These are phyloP conservation scores for Botrytis galanthina DNA, from an alignment of 2,329 filamentous ascomycete genomes.

Conservation along the genomic window DNA sequence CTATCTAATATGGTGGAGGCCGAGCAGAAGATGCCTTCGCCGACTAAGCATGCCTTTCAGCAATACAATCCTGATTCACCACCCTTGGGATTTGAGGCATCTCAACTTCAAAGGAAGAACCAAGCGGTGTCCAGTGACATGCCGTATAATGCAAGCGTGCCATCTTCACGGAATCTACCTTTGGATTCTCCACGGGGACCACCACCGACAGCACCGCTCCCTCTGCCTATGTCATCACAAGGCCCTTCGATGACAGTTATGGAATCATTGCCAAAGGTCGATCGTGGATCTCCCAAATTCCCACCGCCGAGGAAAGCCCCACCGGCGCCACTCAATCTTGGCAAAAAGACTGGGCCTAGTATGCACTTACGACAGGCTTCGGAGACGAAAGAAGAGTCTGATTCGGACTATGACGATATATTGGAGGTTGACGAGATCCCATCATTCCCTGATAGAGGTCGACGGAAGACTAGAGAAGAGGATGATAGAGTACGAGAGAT, in stretches of 20 bases:
- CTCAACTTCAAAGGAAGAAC: slow-evolving; percentile 44
- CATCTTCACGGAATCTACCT: slow-evolving; percentile 55
- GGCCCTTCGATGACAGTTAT: slow-evolving; percentile 41
- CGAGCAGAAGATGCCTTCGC: slow-evolving; percentile 57
- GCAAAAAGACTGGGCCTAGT: slow-evolving; percentile 43
- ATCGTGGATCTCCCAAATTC: slow-evolving; percentile 51
- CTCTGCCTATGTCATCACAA: slow-evolving; percentile 30
- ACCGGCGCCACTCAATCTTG: slow-evolving; percentile 78
- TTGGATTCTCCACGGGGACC: slow-evolving; percentile 42
- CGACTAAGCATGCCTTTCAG: slow-evolving; percentile 58
- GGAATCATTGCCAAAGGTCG: slow-evolving; percentile 41
- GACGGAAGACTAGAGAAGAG: slow-evolving; percentile 81
- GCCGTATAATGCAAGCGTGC: slow-evolving; percentile 51
- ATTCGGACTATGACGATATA: slow-evolving; percentile 81
- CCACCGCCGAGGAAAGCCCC: slow-evolving; percentile 74
- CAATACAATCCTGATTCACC: slow-evolving; percentile 47
- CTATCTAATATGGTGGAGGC: slow-evolving; percentile 49
- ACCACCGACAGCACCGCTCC: slow-evolving; percentile 34
- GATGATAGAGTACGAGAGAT: slow-evolving; percentile 78
- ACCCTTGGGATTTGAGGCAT: slow-evolving; percentile 41
- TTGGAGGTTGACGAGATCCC: slow-evolving; percentile 66
- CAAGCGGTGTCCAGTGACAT: slow-evolving; percentile 46
- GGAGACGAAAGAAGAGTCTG: slow-evolving; percentile 59
- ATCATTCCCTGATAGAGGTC: slow-evolving; percentile 59
- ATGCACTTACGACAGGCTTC: slow-evolving; percentile 46